Base-by-base conservation (phyloP, 2,329 filamentous ascomycete species). In the Samsoniella hepiali region DNA sequence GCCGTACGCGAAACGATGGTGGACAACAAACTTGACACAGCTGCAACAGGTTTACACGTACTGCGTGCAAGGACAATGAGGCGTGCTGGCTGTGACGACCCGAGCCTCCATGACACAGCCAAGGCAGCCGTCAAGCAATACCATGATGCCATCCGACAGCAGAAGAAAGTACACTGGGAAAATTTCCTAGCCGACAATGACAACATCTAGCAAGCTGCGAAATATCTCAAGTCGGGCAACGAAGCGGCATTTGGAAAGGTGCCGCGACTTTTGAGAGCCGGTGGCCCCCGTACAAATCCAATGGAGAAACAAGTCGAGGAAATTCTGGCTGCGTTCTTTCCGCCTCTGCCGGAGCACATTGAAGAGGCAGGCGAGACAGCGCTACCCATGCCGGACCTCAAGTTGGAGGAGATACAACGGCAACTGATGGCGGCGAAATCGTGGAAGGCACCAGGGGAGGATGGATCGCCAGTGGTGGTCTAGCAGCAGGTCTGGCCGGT, bases 121-220 rank as follows among this genome's bases (percentile, higher is more conserved):
- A 69, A 65, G 45, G 64, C 45, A 17, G 68, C 67, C 31, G 62
- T 60, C 17, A 71, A 68, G 50, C 64, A 71, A 29, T 72, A 72
- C 57, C 66, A 72, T 49, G 62, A 51, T 44, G 62, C 64, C 7
- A 70, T 70, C 17, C 63, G 65, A 27, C 40, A 68, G 31, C 62
- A 69, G 64, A 71, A 71, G 44, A 34, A 31, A 17, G 9, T 1
- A 4, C 67, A 72, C 51, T 72, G 66, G 68, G 55, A 72, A 8
- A 68, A 69, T 40, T 72, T 72, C 44, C 67, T 73, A 13, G 69
- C 63, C 0, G 69, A 72, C 57, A 65, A 69, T 49, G 63, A 65
- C 29, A 72, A 73, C 42, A 72, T 72, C 56, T 73, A 66, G 71
- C 65, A 72, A 58, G 70, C 69, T 27, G 69, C 70, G 5, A 72